Base-by-base conservation (phyloP, 352 stramenopile genomes). In the Globisporangium canariense region DNA sequence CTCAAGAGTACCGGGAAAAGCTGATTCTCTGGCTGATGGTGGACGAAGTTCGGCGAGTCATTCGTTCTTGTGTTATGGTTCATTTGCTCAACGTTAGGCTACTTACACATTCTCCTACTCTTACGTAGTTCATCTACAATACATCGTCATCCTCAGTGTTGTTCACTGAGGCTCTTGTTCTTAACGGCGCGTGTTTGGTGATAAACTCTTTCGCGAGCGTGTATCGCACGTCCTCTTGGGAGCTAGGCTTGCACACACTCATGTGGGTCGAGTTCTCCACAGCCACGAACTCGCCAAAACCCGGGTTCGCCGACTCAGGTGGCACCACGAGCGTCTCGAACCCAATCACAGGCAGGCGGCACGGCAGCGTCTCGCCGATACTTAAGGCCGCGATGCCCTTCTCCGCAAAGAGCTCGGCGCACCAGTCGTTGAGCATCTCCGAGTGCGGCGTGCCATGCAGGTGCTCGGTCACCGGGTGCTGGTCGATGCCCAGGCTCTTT, bases 351-450 rank as follows among this genome's bases (percentile, higher is more conserved):
- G 83, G 83, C 0, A 90, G 64, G 10, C 79, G 72, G 50, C 86
- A 91, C 5, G 86, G 83, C 30, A 79, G 52, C 16, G 67, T 81
- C 64, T 94, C 86, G 8, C 83, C 79, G 22, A 94, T 73, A 59
- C 83, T 93, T 38, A 94, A 66, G 0, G 83, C 73, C 1, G 77
- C 59, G 20, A 93, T 89, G 10, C 57, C 58, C 46, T 83, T 81
- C 46, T 78, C 68, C 8, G 81, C 55, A 30, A 88, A 89, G 1
- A 90, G 67, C 25, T 74, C 34, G 0, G 68, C 65, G 62, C 83
- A 93, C 78, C 81, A 91, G 41, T 90, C 82, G 66, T 94, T 94
- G 18, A 94, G 77, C 73, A 91, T 83, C 63, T 89, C 71, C 1
- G 90, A 68, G 55, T 90, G 81, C 18, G 86, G 82, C 14, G 86